Percentiles rank a stretch among this genome's conserved stretches.
These are phyloP conservation scores for Podochytrium sp. DNA, from an alignment of 192 early-diverging fungal species.

Conservation along the genomic window DNA sequence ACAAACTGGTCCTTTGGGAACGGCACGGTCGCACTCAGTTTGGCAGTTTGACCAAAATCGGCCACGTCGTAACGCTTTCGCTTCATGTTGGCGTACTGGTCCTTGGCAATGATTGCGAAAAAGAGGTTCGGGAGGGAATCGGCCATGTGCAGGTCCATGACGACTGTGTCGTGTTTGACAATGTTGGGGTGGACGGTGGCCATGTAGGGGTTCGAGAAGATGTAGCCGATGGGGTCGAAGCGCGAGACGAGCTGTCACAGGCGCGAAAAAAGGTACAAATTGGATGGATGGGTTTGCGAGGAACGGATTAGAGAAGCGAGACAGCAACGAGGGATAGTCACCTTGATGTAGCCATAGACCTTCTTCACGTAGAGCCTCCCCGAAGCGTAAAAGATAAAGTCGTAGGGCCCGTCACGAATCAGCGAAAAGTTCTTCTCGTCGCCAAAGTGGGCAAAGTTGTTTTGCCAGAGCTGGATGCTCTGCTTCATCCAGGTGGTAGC, in stretches of 20 bases:
- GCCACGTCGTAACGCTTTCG: constrained; percentile 69
- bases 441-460: constrained; percentile 76
- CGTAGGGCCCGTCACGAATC: constrained; percentile 71
- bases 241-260: constrained; percentile 54
- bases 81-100: constrained; percentile 55
- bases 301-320: background rate
- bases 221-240: constrained; percentile 50
- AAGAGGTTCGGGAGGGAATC: constrained; percentile 57
- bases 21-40: background rate
- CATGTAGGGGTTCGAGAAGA: constrained; percentile 26
- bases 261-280: constrained; percentile 23
- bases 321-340: constrained; percentile 15
- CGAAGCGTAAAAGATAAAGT: constrained; percentile 78
- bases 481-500: constrained; percentile 34
- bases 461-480: constrained; percentile 41
- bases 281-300: constrained; percentile 14
- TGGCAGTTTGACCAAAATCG: constrained; percentile 40
- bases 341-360: constrained; percentile 67
- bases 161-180: constrained; percentile 26
- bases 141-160: constrained; percentile 32
- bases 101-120: constrained; percentile 69
- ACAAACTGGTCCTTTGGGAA: constrained; percentile 52
- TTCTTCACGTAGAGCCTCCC: constrained; percentile 72
- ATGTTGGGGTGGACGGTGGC: background rate
- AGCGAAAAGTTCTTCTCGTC: constrained; percentile 56